Evolutionary conservation across 129 eudicot species (phyloP), one percentile per base, ranked within the genome.

Genomic region (Saussurea involucrata): DNA sequence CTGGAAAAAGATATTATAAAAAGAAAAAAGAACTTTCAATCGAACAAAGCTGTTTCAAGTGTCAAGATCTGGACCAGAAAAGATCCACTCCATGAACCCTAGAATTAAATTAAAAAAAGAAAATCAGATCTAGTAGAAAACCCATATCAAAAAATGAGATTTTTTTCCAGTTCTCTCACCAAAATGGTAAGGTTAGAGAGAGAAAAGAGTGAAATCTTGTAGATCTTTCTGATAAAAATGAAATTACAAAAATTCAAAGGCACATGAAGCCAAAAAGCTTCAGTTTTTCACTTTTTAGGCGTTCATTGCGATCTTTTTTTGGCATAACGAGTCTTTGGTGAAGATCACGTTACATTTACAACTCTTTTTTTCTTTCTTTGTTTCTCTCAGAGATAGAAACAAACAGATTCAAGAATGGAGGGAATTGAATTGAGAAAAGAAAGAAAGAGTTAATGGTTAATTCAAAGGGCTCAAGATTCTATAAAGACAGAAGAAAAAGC

Each of bases 261-360:
- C 83, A 79, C 28, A 79, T 63, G 78, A 79, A 72, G 78, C 83
- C 83, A 79, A 79, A 79, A 79, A 79, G 83, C 78, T 46, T 79
- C 22, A 49, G 64, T 78, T 78, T 72, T 79, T 72, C n/a, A 65
- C 83, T 72, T 72, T 79, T 49, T 21, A 44, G 27, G 32, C 21
- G 36, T 71, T 10, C 66, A 72, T 72, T 78, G 28, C 5, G 55
- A 42, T 69, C 34, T 33, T 68, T 49, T 77, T 32, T 55, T 18
- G 8, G 24, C 7, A 24, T 28, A 46, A 66, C 71, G 40, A 66
- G 44, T 8, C 63, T 71, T 79, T 79, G 78, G 67, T 72, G 83
- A 65, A 79, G 78, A 24, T 44, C 78, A 79, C 67, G 78, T 79
- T 79, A 72, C 67, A 49, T 31, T 49, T 79, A 29, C 25, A 74